Conservation (phyloP, 768 basidiomycete genomes). For the Hydnomerulius pinastri region DNA sequence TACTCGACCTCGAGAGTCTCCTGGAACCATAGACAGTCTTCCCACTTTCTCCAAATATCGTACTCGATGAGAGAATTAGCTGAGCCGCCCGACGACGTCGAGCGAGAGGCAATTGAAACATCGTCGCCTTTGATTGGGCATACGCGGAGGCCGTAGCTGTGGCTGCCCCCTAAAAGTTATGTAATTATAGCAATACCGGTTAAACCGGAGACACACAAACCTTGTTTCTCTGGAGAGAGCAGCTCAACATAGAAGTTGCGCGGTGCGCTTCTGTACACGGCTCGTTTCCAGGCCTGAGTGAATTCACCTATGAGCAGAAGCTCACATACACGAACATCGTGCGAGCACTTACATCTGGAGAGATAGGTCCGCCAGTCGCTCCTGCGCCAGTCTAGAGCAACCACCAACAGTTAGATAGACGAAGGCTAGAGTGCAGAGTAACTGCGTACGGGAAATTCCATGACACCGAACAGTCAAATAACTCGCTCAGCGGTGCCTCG, state of each 20-base stretch:
- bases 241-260: conserved; percentile 59
- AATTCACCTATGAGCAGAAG: not conserved
- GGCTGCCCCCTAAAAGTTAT: conserved; percentile 44
- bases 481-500: not conserved
- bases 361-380: conserved; percentile 8
- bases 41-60: conserved; percentile 80
- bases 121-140: conserved; percentile 43
- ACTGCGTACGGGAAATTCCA: conserved; percentile 14
- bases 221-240: conserved; percentile 58
- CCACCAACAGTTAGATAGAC: not conserved
- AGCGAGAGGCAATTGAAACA: conserved; percentile 19
- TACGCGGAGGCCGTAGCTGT: conserved; percentile 66
- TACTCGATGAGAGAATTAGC: conserved; percentile 48
- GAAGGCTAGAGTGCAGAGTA: not conserved
- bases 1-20: conserved; percentile 70
- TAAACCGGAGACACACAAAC: conserved; percentile 33
- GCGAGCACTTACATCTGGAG: conserved; percentile 29
- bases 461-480: conserved; percentile 3
- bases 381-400: conserved; percentile 14
- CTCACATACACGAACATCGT: not conserved
- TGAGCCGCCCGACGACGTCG: conserved; percentile 39
- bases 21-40: conserved; percentile 80
- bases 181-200: conserved; percentile 1
- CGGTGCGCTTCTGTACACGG: conserved; percentile 61
- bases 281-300: conserved; percentile 61